Percentiles rank a stretch among this genome's conserved stretches.
Evolutionary conservation across 2,329 filamentous ascomycete genomes (phyloP).

Genomic region (Fusarium goolgardi): DNA sequence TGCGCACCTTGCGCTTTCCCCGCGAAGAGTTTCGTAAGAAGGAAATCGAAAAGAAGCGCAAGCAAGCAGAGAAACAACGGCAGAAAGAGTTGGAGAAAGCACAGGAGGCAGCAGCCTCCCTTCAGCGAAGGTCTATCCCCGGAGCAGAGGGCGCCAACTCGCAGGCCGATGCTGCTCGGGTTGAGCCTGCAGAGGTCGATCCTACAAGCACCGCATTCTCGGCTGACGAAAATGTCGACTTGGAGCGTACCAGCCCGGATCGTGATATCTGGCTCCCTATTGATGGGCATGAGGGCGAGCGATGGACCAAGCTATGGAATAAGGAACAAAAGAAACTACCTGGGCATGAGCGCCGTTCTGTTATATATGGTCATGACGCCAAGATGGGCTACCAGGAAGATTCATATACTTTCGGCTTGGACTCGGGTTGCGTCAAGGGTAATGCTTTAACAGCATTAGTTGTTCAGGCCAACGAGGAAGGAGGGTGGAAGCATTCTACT

Average conservation of each 20-base stretch:
- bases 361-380: conserved; percentile 90
- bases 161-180: conserved; percentile 17
- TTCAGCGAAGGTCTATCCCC: conserved; percentile 16
- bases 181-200: conserved; percentile 9
- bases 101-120: conserved; percentile 19
- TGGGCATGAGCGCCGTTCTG: conserved; percentile 64
- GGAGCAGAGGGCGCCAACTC: background rate
- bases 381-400: conserved; percentile 70
- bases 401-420: conserved; percentile 83
- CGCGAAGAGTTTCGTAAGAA: conserved; percentile 55
- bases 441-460: conserved; percentile 81
- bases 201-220: background rate
- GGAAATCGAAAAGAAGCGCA: conserved; percentile 44
- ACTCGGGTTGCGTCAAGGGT: conserved; percentile 84
- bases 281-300: conserved; percentile 64
- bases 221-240: background rate
- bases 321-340: conserved; percentile 56
- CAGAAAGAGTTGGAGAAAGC: conserved; percentile 35
- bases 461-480: conserved; percentile 64
- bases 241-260: conserved; percentile 43
- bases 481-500: conserved; percentile 52
- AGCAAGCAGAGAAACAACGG: conserved; percentile 39
- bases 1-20: conserved; percentile 79
- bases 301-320: conserved; percentile 76
- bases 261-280: conserved; percentile 52